Evolutionary conservation across 2,329 filamentous ascomycete species (phyloP).

Genomic region (Clonostachys byssicola): DNA sequence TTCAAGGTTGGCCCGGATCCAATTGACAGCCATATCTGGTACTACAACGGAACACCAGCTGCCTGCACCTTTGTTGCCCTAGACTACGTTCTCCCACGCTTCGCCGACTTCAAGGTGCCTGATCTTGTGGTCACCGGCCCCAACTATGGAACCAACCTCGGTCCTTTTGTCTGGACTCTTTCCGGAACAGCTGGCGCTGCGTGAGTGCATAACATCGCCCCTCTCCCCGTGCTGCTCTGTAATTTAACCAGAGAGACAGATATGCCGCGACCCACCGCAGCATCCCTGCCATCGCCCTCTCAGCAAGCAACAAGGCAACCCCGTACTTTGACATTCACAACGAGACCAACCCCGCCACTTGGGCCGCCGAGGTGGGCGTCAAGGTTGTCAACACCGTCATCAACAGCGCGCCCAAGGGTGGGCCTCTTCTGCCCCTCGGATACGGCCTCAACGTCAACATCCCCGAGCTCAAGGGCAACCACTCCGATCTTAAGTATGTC

Average conservation of each 20-base stretch:
- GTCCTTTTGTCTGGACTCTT: conserved; percentile 47
- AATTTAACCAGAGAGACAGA: conserved; percentile 14
- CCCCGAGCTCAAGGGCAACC: conserved; percentile 33
- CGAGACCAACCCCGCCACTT: conserved; percentile 36
- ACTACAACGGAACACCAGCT: conserved; percentile 56
- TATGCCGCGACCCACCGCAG: conserved; percentile 43
- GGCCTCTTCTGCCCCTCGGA: conserved; percentile 35
- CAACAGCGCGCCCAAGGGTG: conserved; percentile 20
- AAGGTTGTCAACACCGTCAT: conserved; percentile 39
- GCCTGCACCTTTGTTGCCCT: conserved; percentile 51
- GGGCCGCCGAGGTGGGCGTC: conserved; percentile 32
- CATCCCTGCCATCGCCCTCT: conserved; percentile 45
- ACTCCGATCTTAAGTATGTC: conserved; percentile 33
- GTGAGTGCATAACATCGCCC: conserved; percentile 7
- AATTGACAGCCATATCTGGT: conserved; percentile 49
- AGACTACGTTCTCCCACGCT: conserved; percentile 48
- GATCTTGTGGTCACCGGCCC: conserved; percentile 52
- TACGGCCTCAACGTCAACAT: conserved; percentile 50
- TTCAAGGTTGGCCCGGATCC: conserved; percentile 40
- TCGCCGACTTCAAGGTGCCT: conserved; percentile 39
- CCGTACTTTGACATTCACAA: conserved; percentile 31
- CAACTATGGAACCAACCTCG: conserved; percentile 50
- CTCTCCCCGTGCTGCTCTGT: neutral
- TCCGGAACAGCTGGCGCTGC: conserved; percentile 44
- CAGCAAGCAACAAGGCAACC: conserved; percentile 33